Evolutionary conservation across 2,329 filamentous ascomycete genomes (phyloP).

Genomic region (Pseudogymnoascus sp.): DNA sequence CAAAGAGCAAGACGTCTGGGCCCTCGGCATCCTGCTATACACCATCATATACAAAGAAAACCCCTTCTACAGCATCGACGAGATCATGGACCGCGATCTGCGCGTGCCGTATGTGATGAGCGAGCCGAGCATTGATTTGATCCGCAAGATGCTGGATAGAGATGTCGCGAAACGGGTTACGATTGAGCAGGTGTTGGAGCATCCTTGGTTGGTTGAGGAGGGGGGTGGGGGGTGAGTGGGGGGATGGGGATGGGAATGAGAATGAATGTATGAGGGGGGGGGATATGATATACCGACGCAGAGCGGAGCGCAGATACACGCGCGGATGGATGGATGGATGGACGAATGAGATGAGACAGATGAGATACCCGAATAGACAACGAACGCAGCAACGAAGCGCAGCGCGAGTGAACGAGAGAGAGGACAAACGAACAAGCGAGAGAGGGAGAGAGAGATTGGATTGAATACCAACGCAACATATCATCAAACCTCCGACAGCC

Average conservation of each 20-base stretch:
- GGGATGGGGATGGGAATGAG: background rate
- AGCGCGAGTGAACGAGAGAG: too few relatives aligned
- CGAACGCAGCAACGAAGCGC: background rate
- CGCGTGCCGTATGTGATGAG: constrained; percentile 82
- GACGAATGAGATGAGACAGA: background rate
- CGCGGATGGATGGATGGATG: background rate
- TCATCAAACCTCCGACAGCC: background rate
- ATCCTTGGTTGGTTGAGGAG: constrained; percentile 57
- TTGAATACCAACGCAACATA: background rate
- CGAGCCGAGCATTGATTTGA: constrained; percentile 85
- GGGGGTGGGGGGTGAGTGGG: constrained; percentile 17
- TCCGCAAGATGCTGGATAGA: constrained; percentile 85
- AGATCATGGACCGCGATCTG: constrained; percentile 96
- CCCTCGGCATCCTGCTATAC: constrained; percentile 90
- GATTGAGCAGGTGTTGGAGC: constrained; percentile 81
- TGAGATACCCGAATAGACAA: background rate
- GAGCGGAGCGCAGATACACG: background rate
- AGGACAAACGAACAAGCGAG: background rate
- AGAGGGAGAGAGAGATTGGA: background rate
- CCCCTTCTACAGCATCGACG: constrained; percentile 96
- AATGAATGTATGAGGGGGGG: background rate
- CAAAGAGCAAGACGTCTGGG: constrained; percentile 98
- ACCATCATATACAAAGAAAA: constrained; percentile 99
- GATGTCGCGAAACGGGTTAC: constrained; percentile 74
- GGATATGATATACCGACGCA: background rate